Conservation (phyloP, 805 yeast species). For the Metschnikowia shivogae region DNA sequence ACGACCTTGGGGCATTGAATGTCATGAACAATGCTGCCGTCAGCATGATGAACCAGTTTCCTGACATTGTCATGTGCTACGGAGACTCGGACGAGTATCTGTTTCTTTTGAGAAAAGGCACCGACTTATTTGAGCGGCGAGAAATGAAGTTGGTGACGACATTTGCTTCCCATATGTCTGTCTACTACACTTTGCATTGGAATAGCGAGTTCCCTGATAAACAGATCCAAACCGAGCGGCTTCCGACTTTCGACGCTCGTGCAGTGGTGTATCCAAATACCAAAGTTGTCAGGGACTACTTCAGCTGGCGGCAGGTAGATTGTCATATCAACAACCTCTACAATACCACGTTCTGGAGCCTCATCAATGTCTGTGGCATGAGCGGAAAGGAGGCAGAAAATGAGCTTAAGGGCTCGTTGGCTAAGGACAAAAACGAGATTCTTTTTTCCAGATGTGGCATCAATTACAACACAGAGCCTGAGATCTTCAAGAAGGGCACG, state of each 20-base stretch:
- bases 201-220: conserved; percentile 47
- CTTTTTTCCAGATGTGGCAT: conserved; percentile 72
- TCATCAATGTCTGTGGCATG: conserved; percentile 65
- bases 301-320: conserved; percentile 94
- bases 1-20: conserved; percentile 69
- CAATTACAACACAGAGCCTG: conserved; percentile 89
- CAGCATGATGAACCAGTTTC: conserved; percentile 56
- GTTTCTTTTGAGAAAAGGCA: conserved; percentile 61
- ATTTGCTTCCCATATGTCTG: conserved; percentile 76
- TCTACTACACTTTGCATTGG: conserved; percentile 74
- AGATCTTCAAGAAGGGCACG: conserved; percentile 83
- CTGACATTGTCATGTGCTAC: conserved; percentile 76
- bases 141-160: conserved; percentile 77
- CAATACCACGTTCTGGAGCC: conserved; percentile 88
- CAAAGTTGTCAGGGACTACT: conserved; percentile 65
- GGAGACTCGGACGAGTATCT: conserved; percentile 97
- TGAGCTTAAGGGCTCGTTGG: conserved; percentile 66
- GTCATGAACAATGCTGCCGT: conserved; percentile 82
- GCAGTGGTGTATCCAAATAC: conserved; percentile 79
- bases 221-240: conserved; percentile 44
- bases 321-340: conserved; percentile 93
- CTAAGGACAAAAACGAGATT: conserved; percentile 86
- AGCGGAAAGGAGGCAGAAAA: conserved; percentile 80
- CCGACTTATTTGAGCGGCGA: conserved; percentile 77
- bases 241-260: conserved; percentile 90